Evolutionary conservation across 148 eudicot genomes (phyloP).

Genomic region (Fagopyrum tataricum): DNA sequence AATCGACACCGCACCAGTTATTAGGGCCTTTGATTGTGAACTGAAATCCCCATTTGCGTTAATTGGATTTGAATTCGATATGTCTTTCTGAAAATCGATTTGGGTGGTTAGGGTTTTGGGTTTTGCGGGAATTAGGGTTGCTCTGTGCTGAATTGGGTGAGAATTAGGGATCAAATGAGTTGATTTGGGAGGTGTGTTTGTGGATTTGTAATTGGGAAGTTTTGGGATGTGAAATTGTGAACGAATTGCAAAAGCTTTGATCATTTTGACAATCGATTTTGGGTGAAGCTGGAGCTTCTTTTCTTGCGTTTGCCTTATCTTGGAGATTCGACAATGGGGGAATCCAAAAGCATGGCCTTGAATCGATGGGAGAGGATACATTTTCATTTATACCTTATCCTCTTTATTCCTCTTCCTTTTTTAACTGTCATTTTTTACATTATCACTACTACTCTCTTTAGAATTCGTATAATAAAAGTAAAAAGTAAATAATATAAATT

Average conservation of each 20-base stretch:
- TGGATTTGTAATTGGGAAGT: conserved; percentile 2
- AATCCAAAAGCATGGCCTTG: not conserved
- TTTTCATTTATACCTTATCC: not conserved
- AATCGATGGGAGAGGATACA: not conserved
- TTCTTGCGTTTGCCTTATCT: not conserved
- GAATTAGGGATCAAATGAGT: not conserved
- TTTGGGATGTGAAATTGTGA: conserved; percentile 1
- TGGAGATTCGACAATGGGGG: not conserved
- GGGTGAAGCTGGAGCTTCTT: not conserved
- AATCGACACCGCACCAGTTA: conserved; percentile 43
- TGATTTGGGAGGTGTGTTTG: not conserved
- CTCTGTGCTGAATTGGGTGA: not conserved
- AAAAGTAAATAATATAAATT: too few relatives aligned
- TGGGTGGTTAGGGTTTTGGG: not conserved
- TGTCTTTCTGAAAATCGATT: not conserved
- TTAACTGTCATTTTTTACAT: not conserved
- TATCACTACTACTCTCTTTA: too few relatives aligned
- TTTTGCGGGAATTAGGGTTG: not conserved
- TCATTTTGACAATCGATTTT: not conserved
- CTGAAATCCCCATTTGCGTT: conserved; percentile 8
- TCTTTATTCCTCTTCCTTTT: too few relatives aligned
- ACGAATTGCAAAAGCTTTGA: not conserved
- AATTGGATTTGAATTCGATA: not conserved
- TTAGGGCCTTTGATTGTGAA: conserved; percentile 13
- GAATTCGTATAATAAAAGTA: too few relatives aligned